Conservation (phyloP, 1,139 yeast species). For the Yamadazyma taylorii region DNA sequence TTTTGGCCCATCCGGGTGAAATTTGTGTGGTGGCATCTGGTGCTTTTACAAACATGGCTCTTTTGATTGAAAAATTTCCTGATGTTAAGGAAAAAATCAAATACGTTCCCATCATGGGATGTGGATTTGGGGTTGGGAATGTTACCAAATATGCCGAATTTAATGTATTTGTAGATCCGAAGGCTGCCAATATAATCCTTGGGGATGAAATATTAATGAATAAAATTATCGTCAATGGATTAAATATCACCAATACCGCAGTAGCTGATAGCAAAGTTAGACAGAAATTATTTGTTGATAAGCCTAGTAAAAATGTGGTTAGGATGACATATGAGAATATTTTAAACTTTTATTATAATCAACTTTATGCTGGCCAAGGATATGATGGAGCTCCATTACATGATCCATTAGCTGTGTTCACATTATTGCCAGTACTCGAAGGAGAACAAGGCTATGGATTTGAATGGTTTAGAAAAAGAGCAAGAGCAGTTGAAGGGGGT, state of each 20-base stretch:
- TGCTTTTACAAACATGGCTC: conserved; percentile 67
- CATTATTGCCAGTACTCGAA: conserved; percentile 48
- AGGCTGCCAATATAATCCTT: conserved; percentile 63
- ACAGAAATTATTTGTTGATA: conserved; percentile 21
- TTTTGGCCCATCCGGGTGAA: conserved; percentile 40
- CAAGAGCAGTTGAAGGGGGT: conserved; percentile 30
- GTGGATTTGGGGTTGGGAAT: conserved; percentile 53
- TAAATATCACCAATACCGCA: conserved; percentile 72
- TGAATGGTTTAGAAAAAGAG: conserved; percentile 22
- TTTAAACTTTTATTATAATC: conserved; percentile 54
- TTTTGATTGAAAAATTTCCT: conserved; percentile 53
- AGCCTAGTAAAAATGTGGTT: conserved; percentile 21
- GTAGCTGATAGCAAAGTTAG: conserved; percentile 54
- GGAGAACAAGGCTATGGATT: conserved; percentile 29
- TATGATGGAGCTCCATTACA: conserved; percentile 73
- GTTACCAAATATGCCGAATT: conserved; percentile 68
- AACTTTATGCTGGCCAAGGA: conserved; percentile 15
- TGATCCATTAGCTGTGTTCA: conserved; percentile 74
- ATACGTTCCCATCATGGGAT: conserved; percentile 73
- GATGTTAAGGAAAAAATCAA: conserved; percentile 46
- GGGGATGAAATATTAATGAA: conserved; percentile 42
- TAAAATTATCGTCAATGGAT: conserved; percentile 59
- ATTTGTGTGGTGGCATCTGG: conserved; percentile 69
- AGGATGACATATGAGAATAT: conserved; percentile 58
- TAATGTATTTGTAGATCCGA: conserved; percentile 74